Conservation (phyloP, 140 eudicot species). For the Senecio squalidus region DNA sequence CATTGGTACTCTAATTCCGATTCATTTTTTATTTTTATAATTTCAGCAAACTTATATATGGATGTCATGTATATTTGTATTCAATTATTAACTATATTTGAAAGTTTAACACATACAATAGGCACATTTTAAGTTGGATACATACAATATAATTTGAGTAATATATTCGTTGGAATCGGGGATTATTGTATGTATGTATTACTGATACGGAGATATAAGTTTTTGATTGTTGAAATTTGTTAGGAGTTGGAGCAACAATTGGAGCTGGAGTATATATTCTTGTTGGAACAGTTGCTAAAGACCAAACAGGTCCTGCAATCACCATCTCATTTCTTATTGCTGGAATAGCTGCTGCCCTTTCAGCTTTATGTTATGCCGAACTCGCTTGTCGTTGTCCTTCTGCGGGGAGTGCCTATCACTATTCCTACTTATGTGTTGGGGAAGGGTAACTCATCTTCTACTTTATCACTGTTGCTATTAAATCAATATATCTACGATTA, state of each 20-base stretch:
- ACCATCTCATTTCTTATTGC: slow-evolving; percentile 88
- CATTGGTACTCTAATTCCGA: slow-evolving; percentile 40
- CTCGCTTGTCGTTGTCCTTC: slow-evolving; percentile 99
- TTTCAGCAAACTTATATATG: not conserved
- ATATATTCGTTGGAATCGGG: not conserved
- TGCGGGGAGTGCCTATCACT: slow-evolving; percentile 99
- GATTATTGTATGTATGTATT: not conserved
- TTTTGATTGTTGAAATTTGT: not conserved
- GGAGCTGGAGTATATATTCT: slow-evolving; percentile 99
- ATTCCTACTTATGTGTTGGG: slow-evolving; percentile 88
- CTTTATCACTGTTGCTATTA: not conserved
- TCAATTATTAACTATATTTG: too few relatives aligned
- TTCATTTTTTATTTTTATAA: not conserved
- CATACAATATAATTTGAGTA: not conserved
- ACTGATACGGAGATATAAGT: too few relatives aligned
- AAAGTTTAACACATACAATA: not conserved
- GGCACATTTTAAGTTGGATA: not conserved
- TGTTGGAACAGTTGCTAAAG: slow-evolving; percentile 97
- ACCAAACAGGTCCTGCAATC: slow-evolving; percentile 92
- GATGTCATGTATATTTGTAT: too few relatives aligned
- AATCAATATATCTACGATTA: not conserved
- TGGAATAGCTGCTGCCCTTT: slow-evolving; percentile 97
- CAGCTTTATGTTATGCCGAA: slow-evolving; percentile 98
- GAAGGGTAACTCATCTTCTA: slow-evolving; percentile 61
- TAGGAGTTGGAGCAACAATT: slow-evolving; percentile 97